Base-by-base conservation (phyloP, 306 rosid genomes). In the Trifolium repens region DNA sequence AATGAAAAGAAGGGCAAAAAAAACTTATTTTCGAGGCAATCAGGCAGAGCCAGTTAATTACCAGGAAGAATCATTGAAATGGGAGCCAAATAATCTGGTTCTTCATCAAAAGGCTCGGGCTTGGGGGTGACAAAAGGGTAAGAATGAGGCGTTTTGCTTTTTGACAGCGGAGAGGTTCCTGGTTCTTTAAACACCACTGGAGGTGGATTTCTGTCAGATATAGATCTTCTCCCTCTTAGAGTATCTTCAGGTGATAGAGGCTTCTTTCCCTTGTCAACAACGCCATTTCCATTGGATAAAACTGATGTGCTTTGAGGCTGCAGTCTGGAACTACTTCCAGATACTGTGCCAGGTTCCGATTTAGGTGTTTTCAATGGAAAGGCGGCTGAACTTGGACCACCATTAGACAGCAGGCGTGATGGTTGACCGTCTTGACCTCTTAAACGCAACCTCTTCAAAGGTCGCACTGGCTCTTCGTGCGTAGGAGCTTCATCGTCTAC, bases 361-460 rank as follows among this genome's bases (percentile, higher is more conserved):
- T 87, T 87, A 50, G 93, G 96, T 3, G 15, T 73, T 78, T 79
- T 86, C 24, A 82, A 80, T 16, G 79, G 75, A 57, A 77, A 53
- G 40, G 75, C 74, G 73, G 80, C 78, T 54, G 80, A 58, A 67
- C 65, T 80, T 71, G 79, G 52, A 67, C 70, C 81, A 70, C 73
- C 3, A 49, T 58, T 50, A 82, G 63, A 65, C 32, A 62, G 69
- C 71, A 81, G 47, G 39, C 82, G 84, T 12, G 78, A 80, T 71
- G 76, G 79, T 59, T 76, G 88, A 83, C 43, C 65, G 32, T 82
- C 91, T 26, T 80, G 91, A 57, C 89, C 87, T 84, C 90, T 82
- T 54, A 81, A 75, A 6, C 97, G 91, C 71, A 90, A 73, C 91
- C 97, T 86, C 87, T 94, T 94, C 68, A 92, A 73, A 30, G 99